Conservation (phyloP, 495 filamentous ascomycete genomes). For the Aspergillus homomorphus region DNA sequence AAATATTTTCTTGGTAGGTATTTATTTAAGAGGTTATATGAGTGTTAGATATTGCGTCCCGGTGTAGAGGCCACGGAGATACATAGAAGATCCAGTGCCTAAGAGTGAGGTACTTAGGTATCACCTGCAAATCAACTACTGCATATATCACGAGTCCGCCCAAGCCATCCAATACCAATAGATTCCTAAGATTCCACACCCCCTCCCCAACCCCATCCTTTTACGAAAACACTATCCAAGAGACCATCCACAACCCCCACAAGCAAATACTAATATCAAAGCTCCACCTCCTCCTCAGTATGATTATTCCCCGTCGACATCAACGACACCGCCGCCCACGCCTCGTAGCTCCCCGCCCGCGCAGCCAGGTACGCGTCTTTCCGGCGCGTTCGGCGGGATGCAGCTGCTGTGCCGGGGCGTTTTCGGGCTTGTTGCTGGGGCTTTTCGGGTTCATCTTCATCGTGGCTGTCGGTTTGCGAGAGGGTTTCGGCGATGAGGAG, state of each 20-base stretch:
- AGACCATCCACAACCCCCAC: neutral
- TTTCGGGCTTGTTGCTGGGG: neutral
- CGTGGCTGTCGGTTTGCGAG: too few relatives aligned
- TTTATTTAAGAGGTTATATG: too few relatives aligned
- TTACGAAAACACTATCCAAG: neutral
- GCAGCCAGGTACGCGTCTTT: slow-evolving; percentile 40
- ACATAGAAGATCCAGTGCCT: too few relatives aligned
- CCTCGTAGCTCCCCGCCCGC: slow-evolving; percentile 31
- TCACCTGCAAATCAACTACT: too few relatives aligned
- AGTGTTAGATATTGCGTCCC: too few relatives aligned
- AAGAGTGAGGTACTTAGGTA: too few relatives aligned
- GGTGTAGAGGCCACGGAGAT: too few relatives aligned
- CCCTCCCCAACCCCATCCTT: neutral
- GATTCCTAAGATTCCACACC: neutral
- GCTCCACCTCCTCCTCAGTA: slow-evolving; percentile 46
- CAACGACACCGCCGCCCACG: slow-evolving; percentile 44
- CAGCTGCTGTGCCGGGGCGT: neutral
- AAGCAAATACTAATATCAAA: slow-evolving; percentile 25
- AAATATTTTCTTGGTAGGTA: too few relatives aligned
- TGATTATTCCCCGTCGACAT: slow-evolving; percentile 49
- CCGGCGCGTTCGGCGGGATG: neutral
- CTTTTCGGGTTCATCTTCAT: too few relatives aligned
- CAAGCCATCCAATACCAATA: too few relatives aligned
- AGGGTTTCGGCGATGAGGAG: too few relatives aligned
- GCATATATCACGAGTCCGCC: too few relatives aligned